These are phyloP conservation scores for Pleurozium schreberi DNA, from an alignment of 225 moss, liverwort and hornwort genomes.

Conservation along the genomic window DNA sequence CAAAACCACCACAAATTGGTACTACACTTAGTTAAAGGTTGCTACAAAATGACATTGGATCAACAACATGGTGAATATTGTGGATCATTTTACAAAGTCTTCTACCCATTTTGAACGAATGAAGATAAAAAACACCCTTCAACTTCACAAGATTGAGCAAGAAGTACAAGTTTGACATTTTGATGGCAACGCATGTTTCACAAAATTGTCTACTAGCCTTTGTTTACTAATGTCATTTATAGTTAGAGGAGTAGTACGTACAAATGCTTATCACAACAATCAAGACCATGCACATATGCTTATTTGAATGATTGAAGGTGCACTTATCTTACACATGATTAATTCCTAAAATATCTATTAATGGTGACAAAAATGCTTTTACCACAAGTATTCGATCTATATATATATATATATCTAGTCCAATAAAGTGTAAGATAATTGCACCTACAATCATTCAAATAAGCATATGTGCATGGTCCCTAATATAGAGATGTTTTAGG, in stretches of 20 bases:
- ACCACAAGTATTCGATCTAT: no score
- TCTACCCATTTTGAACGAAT: no score
- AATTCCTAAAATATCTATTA: not conserved
- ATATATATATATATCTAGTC: no score
- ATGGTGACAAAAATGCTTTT: not conserved
- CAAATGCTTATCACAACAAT: not conserved
- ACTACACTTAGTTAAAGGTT: no score
- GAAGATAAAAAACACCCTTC: no score
- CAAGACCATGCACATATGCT: accelerated
- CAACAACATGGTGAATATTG: no score
- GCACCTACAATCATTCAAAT: not conserved
- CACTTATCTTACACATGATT: not conserved
- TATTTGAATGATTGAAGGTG: not conserved
- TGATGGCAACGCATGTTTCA: not conserved
- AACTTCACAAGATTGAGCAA: no score
- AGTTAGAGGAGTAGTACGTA: accelerated
- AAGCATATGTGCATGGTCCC: not conserved
- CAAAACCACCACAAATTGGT: no score
- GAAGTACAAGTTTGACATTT: no score
- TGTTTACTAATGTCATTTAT: not conserved
- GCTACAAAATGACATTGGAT: no score
- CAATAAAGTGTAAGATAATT: not conserved
- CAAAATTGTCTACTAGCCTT: not conserved
- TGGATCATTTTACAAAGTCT: no score
- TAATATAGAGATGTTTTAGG: not conserved